Evolutionary conservation across 768 basidiomycete genomes (phyloP).

Genomic region (Tylopilus sp.): DNA sequence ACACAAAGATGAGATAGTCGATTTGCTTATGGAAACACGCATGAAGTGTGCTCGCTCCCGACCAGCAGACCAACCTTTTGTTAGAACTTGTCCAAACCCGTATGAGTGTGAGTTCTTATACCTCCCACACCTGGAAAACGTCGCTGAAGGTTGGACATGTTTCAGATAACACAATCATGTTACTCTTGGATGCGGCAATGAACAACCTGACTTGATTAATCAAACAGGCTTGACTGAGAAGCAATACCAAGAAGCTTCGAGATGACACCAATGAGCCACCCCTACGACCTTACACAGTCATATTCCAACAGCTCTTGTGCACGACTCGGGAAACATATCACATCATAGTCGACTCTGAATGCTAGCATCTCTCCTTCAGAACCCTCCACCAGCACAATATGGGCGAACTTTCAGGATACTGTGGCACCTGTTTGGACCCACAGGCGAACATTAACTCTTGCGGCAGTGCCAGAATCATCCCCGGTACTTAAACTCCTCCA

Average conservation of each 20-base stretch:
- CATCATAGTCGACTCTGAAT: conserved; percentile 56
- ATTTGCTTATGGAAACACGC: conserved; percentile 30
- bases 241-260: conserved; percentile 65
- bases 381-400: conserved; percentile 20
- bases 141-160: neutral
- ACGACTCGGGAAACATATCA: conserved; percentile 54
- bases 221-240: conserved; percentile 74
- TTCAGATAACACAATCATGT: conserved; percentile 50
- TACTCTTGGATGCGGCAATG: conserved; percentile 74
- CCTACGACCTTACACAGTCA: conserved; percentile 30
- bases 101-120: conserved; percentile 37
- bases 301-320: conserved; percentile 18
- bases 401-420: conserved; percentile 26
- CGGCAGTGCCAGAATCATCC: conserved; percentile 53
- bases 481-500: conserved; percentile 58
- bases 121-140: neutral
- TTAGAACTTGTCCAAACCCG: conserved; percentile 44
- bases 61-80: conserved; percentile 60
- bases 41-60: conserved; percentile 44
- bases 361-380: conserved; percentile 38
- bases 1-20: neutral
- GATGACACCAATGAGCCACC: conserved; percentile 38
- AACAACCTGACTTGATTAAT: conserved; percentile 77
- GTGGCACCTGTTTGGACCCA: conserved; percentile 34
- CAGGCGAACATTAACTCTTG: conserved; percentile 55